A percentile compares a stretch with the other conserved stretches of the same genome.
These are phyloP conservation scores for Plasmodium adleri DNA, from an alignment of 169 alveolate species.

Conservation along the genomic window DNA sequence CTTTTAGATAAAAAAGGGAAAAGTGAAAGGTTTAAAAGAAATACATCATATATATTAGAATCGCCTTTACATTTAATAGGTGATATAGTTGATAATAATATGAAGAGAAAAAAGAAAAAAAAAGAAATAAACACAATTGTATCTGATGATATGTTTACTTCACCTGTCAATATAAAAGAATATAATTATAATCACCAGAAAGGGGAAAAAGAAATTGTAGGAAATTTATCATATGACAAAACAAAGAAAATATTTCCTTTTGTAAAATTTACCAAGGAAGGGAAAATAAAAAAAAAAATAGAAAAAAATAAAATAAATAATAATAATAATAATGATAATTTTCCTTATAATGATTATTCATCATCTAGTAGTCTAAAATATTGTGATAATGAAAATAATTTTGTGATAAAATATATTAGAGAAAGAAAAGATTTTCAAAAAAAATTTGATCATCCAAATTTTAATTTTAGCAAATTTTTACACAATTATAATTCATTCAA, in stretches of 20 bases:
- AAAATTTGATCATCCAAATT: slow-evolving; percentile 26
- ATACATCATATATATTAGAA: slow-evolving; percentile 22
- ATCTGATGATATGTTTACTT: slow-evolving; percentile 43
- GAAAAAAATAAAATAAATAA: background rate
- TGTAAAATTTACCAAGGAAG: slow-evolving; percentile 6
- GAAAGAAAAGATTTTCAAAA: slow-evolving; percentile 50
- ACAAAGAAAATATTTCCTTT: slow-evolving; percentile 28
- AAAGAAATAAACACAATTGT: background rate
- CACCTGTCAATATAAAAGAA: background rate
- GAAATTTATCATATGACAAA: background rate
- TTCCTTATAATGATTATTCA: slow-evolving; percentile 75
- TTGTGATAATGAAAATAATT: slow-evolving; percentile 10
- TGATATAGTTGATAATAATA: slow-evolving; percentile 1
- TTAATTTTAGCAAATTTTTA: slow-evolving; percentile 14
- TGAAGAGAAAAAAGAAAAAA: background rate
- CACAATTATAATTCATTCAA: slow-evolving; percentile 2
- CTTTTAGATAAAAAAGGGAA: background rate
- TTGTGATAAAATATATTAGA: slow-evolving; percentile 24
- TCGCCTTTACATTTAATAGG: slow-evolving; percentile 24
- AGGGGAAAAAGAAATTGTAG: too few relatives aligned
- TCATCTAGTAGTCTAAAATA: background rate
- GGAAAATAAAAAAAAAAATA: background rate
- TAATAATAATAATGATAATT: background rate
- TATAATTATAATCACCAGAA: too few relatives aligned
- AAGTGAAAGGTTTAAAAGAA: slow-evolving; percentile 12